phyloP scores from a whole-genome alignment of 2,329 filamentous ascomycete species.

The Hypoxylon sp. region DNA sequence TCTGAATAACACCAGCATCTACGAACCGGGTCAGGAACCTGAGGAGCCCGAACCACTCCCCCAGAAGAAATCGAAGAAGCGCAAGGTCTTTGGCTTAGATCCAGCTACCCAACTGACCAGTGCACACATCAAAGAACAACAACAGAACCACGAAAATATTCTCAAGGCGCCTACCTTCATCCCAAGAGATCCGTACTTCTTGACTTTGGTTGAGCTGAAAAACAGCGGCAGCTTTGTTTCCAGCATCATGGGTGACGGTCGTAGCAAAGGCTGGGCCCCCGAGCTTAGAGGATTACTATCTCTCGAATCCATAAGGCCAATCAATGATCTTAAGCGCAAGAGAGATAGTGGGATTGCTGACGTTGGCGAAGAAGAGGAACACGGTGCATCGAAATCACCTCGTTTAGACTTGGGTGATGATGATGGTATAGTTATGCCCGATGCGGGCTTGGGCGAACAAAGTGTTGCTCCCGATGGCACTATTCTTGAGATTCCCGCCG shows the following conservation, averaged over 20 bases:
- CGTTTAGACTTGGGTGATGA: slow-evolving; percentile 78
- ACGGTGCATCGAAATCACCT: slow-evolving; percentile 76
- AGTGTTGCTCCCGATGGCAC: slow-evolving; percentile 73
- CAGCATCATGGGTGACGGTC: slow-evolving; percentile 85
- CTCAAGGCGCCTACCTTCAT: slow-evolving; percentile 86
- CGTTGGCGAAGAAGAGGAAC: slow-evolving; percentile 77
- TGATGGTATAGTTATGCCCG: slow-evolving; percentile 64
- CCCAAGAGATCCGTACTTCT: slow-evolving; percentile 86
- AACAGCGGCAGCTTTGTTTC: slow-evolving; percentile 91
- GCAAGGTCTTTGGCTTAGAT: slow-evolving; percentile 87
- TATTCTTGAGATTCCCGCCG: slow-evolving; percentile 74
- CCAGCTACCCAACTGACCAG: slow-evolving; percentile 82
- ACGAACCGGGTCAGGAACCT: slow-evolving; percentile 72
- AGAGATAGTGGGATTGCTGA: slow-evolving; percentile 89
- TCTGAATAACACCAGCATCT: slow-evolving; percentile 70
- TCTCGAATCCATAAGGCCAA: slow-evolving; percentile 81
- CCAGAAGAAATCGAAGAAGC: slow-evolving; percentile 82
- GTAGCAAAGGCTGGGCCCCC: slow-evolving; percentile 86
- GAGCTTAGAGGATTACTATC: slow-evolving; percentile 95
- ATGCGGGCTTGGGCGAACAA: slow-evolving; percentile 67
- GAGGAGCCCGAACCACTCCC: slow-evolving; percentile 76
- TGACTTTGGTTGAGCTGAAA: slow-evolving; percentile 93
- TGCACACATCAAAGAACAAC: slow-evolving; percentile 86
- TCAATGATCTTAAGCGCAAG: slow-evolving; percentile 92
- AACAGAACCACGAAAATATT: slow-evolving; percentile 88